Evolutionary conservation across 2,329 filamentous ascomycete genomes (phyloP).

Genomic region (Ophiostoma angusticollis): DNA sequence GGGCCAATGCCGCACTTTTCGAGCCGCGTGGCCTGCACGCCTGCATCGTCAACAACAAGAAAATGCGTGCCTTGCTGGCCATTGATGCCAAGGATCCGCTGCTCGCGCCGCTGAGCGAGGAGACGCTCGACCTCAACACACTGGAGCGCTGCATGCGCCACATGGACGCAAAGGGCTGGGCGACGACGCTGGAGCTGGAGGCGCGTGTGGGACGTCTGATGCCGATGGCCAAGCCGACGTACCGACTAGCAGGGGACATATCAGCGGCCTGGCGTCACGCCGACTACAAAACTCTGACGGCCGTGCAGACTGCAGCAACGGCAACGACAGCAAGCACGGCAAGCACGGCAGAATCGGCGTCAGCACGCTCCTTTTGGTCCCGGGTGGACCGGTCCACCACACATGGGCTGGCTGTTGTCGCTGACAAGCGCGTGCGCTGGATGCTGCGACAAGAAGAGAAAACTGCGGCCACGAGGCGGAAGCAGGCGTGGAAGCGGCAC

Average conservation of each 20-base stretch:
- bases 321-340: too few relatives aligned
- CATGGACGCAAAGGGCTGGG: constrained; percentile 11
- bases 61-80: constrained; percentile 15
- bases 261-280: too few relatives aligned
- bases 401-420: constrained; percentile 15
- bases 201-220: constrained; percentile 1
- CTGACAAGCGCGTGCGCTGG: constrained; percentile 17
- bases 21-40: constrained; percentile 20
- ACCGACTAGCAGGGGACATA: too few relatives aligned
- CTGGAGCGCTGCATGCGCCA: constrained; percentile 16
- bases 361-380: not conserved
- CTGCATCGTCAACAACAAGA: constrained; percentile 17
- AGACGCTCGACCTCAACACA: constrained; percentile 14
- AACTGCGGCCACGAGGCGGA: constrained; percentile 13
- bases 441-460: constrained; percentile 14
- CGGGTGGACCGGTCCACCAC: not conserved
- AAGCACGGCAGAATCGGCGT: too few relatives aligned
- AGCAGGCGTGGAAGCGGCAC: constrained; percentile 17
- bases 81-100: constrained; percentile 14
- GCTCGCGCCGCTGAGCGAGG: constrained; percentile 15
- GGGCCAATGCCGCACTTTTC: constrained; percentile 22
- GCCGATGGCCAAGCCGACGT: constrained; percentile 3
- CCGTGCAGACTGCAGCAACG: too few relatives aligned
- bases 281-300: too few relatives aligned
- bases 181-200: constrained; percentile 10